Conservation (phyloP, 176 grass and related monocot species). For the Musa troglodytarum region DNA sequence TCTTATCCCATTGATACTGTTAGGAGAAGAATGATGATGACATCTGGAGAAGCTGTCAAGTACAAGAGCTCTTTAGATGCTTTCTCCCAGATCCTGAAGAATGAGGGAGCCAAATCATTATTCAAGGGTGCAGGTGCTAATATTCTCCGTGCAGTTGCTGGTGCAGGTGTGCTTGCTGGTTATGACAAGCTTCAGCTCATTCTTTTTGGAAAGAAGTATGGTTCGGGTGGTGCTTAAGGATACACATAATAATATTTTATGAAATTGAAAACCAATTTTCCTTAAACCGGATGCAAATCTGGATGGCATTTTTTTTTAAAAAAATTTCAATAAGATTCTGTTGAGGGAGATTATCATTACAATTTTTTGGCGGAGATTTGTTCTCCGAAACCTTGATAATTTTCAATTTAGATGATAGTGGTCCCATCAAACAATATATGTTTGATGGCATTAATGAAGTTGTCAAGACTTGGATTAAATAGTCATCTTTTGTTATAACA, state of each 20-base stretch:
- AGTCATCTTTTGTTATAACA: no score
- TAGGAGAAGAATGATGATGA: conserved; percentile 99
- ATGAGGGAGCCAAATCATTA: conserved; percentile 66
- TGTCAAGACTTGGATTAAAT: no score
- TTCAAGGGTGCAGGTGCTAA: conserved; percentile 97
- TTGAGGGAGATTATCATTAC: no score
- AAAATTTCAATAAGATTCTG: no score
- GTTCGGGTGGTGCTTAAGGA: conserved; percentile 58
- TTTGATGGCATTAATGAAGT: no score
- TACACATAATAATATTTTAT: conserved; percentile 17
- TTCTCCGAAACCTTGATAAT: no score
- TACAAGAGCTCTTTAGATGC: conserved; percentile 85
- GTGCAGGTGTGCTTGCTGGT: conserved; percentile 80
- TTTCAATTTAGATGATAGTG: no score
- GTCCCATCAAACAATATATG: no score
- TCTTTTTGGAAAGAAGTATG: conserved; percentile 88
- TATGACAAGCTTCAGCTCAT: conserved; percentile 92
- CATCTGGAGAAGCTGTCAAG: conserved; percentile 79
- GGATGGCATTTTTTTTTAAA: no score
- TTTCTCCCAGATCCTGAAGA: conserved; percentile 67
- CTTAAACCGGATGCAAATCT: no score
- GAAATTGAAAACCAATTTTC: conserved; percentile 36
- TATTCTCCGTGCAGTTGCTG: conserved; percentile 83
- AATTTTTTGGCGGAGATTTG: no score
- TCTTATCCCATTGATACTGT: conserved; percentile 85